Evolutionary conservation across 306 rosid species (phyloP), one percentile per base, ranked within the genome.

Genomic region (Malus sieversii): DNA sequence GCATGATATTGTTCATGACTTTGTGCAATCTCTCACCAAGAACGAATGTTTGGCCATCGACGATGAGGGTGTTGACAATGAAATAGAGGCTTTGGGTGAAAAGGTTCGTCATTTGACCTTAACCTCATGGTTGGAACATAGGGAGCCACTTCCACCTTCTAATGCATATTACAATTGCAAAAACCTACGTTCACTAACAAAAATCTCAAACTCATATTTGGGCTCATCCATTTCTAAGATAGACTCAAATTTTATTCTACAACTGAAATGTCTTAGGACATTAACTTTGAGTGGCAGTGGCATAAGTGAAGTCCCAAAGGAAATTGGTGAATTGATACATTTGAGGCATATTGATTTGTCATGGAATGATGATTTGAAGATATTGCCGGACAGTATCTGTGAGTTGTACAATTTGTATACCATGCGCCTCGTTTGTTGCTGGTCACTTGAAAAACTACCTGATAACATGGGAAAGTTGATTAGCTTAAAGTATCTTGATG

Each of bases 301-400:
- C 0, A 0, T 66, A 11, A 4, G 8, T 33, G 1, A 66, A 22
- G 6, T 66, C 8, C 66, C 72, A 1, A 9, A 53, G 11, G 40
- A 55, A 9, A 11, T 75, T 20, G 79, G 70, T 18, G 30, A 10
- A 30, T 53, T 75, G 66, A 25, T 66, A 22, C 66, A 66, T 29
- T 25, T 52, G 52, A 52, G 66, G 60, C 55, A 51, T 48, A 12
- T 52, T 15, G 44, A 38, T 38, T 10, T 66, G 32, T 46, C 44
- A 8, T 0, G 0, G 5, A 46, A 4, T 46, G 0, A 1, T 1
- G 0, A 1, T 4, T 46, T 46, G 52, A 0, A 13, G 52, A 4
- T 12, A 46, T 46, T 46, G 2, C 52, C 52, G 2, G 52, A 46
- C 5, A 4, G 6, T 46, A 13, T 46, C 1, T 13, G 52, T 46